Percentiles rank a stretch among this genome's conserved stretches.
Conservation (phyloP, 139 green algal species). For the Nannochloris sp. region DNA sequence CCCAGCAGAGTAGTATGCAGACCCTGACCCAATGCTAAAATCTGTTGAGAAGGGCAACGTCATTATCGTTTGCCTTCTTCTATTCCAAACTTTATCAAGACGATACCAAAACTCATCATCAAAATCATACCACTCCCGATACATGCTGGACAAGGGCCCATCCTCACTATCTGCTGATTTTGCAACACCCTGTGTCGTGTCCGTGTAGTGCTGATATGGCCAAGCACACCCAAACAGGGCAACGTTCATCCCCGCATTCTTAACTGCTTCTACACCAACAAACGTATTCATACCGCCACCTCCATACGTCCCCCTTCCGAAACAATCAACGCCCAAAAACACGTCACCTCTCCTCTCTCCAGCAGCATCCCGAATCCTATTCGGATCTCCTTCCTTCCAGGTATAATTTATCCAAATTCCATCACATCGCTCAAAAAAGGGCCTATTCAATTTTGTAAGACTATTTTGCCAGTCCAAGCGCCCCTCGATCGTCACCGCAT, state of each 20-base stretch:
- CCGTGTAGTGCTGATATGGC: slow-evolving; percentile 21
- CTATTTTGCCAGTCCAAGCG: slow-evolving; percentile 72
- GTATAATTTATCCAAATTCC: slow-evolving; percentile 75
- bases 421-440: slow-evolving; percentile 65
- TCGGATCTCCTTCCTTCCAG: slow-evolving; percentile 36
- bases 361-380: slow-evolving; percentile 8
- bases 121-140: slow-evolving; percentile 11
- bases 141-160: neutral
- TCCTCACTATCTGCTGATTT: neutral
- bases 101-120: slow-evolving; percentile 19
- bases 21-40: slow-evolving; percentile 14
- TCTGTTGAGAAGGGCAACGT: slow-evolving; percentile 15
- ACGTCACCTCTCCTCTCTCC: slow-evolving; percentile 43
- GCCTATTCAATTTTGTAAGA: slow-evolving; percentile 32
- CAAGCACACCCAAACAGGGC: slow-evolving; percentile 27
- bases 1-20: slow-evolving; percentile 1
- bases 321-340: slow-evolving; percentile 74
- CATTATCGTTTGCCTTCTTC: neutral
- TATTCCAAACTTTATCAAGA: slow-evolving; percentile 3
- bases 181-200: neutral
- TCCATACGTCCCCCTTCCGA: slow-evolving; percentile 52
- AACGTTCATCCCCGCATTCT: slow-evolving; percentile 21
- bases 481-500: slow-evolving; percentile 69
- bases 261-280: slow-evolving; percentile 22
- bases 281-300: slow-evolving; percentile 39